Evolutionary conservation across 805 yeast species (phyloP).

Genomic region (Candida corydali): DNA sequence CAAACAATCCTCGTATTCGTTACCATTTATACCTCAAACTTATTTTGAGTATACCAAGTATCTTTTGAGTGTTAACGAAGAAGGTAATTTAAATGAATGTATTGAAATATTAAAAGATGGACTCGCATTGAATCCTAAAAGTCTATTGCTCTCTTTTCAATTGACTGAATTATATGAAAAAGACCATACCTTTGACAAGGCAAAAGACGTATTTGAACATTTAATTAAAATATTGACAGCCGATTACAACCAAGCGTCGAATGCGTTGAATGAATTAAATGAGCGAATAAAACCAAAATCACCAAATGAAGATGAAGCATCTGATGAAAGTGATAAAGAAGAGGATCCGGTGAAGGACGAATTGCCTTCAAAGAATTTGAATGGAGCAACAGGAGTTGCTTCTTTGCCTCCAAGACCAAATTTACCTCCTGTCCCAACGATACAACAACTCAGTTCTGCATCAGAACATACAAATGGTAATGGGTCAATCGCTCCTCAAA

Average conservation of each 20-base stretch:
- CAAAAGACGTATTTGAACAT: constrained; percentile 45
- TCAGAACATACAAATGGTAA: constrained; percentile 11
- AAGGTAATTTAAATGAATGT: constrained; percentile 37
- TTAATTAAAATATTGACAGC: constrained; percentile 46
- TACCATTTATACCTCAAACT: constrained; percentile 64
- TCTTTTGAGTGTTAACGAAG: constrained; percentile 27
- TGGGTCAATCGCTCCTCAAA: constrained; percentile 3
- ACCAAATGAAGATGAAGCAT: constrained; percentile 9
- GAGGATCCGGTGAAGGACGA: constrained; percentile 10
- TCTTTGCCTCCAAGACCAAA: constrained; percentile 6
- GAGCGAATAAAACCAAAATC: constrained; percentile 14
- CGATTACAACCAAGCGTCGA: constrained; percentile 27
- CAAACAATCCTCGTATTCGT: constrained; percentile 58
- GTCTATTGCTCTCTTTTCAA: constrained; percentile 62
- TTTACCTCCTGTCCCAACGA: constrained; percentile 4
- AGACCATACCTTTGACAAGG: constrained; percentile 45
- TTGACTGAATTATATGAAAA: constrained; percentile 69
- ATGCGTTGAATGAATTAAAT: constrained; percentile 16
- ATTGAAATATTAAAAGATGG: constrained; percentile 52
- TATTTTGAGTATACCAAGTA: constrained; percentile 65
- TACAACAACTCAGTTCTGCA: constrained; percentile 1
- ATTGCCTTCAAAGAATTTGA: background rate
- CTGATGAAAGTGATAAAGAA: constrained; percentile 6
- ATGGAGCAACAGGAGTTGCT: constrained; percentile 3
- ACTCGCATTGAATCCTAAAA: constrained; percentile 60